Base-by-base conservation (phyloP, 371 early-diverging fungal genomes). In the Encephalitozoon cuniculi region DNA sequence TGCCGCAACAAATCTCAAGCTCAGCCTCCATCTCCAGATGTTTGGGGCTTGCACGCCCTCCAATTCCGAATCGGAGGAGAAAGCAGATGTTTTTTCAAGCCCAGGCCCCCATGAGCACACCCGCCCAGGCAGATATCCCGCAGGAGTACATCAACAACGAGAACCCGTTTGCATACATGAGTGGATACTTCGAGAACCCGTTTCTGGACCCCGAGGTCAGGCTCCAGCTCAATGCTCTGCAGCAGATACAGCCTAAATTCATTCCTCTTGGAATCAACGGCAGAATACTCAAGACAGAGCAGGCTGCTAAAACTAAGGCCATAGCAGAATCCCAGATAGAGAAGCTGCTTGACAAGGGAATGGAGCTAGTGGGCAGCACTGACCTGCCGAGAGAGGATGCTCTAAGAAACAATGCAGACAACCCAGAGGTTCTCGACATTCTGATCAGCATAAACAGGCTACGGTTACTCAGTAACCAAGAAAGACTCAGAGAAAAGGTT, bases 141-240 rank as follows among this genome's bases (percentile, higher is more conserved):
- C 49, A 37, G 21, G 66, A 77, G 26, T 81, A 77, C 74, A 15
- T 77, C 4, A 77, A 64, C 46, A 81, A 81, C 64, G 78, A 81
- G 49, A 77, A 81, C 52, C 77, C 78, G n/a, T 81, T 65, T 46
- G 77, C 78, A 37, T 77, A 65, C 49, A 63, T 73, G 23, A 46
- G 43, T 40, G 64, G 64, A 28, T 81, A 77, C 53, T 68, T 64
- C 15, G 40, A 64, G 8, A 68, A 73, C 49, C 18, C 32, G 11
- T 63, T 71, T 8, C 53, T 67, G 15, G 52, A 68, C 18, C 25
- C 43, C 3, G 46, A 73, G 21, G 30, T 74, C 32, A 81, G 71
- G 64, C 23, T 39, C 11, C 59, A 53, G 53, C 41, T 81, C 5
- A 68, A 69, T 53, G 63, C 74, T 34, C 23, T 81, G 28, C 74